Evolutionary conservation across 768 basidiomycete species (phyloP).

Genomic region (Russula dissimulans): DNA sequence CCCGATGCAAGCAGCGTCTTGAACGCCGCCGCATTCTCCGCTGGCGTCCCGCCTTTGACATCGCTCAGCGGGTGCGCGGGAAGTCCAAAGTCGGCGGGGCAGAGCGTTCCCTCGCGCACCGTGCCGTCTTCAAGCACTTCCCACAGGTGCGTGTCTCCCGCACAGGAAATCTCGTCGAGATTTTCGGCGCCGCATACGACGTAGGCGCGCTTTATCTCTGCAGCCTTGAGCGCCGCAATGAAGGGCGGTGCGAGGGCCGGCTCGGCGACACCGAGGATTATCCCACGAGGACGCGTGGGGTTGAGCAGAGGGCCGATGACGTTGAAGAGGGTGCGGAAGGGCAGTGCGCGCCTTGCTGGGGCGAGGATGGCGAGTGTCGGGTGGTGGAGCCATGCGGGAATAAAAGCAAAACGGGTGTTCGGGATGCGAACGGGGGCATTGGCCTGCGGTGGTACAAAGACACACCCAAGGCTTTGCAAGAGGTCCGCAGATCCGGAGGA

Average conservation of each 20-base stretch:
- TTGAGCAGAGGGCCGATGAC: conserved; percentile 90
- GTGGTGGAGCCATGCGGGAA: conserved; percentile 92
- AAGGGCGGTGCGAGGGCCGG: conserved; percentile 74
- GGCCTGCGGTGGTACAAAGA: conserved; percentile 57
- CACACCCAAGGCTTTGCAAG: conserved; percentile 72
- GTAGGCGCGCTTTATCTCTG: conserved; percentile 72
- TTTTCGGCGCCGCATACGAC: conserved; percentile 92
- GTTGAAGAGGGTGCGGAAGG: conserved; percentile 97
- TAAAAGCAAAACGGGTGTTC: conserved; percentile 77
- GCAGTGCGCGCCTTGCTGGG: conserved; percentile 76
- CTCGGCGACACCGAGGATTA: conserved; percentile 88
- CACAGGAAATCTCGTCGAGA: conserved; percentile 93
- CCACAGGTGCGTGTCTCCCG: conserved; percentile 82
- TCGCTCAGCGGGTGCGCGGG: conserved; percentile 53
- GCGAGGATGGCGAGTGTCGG: conserved; percentile 74
- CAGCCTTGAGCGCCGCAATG: conserved; percentile 59
- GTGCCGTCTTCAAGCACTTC: conserved; percentile 54
- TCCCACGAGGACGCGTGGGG: conserved; percentile 75
- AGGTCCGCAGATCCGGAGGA: conserved; percentile 92
- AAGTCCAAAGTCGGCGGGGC: conserved; percentile 73
- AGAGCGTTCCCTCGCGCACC: conserved; percentile 54
- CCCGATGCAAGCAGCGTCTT: conserved; percentile 52
- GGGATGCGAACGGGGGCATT: conserved; percentile 43
- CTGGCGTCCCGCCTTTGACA: conserved; percentile 66
- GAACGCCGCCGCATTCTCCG: conserved; percentile 75